These are phyloP conservation scores for Cornus suecica DNA, from an alignment of 148 eudicot genomes.

Conservation along the genomic window DNA sequence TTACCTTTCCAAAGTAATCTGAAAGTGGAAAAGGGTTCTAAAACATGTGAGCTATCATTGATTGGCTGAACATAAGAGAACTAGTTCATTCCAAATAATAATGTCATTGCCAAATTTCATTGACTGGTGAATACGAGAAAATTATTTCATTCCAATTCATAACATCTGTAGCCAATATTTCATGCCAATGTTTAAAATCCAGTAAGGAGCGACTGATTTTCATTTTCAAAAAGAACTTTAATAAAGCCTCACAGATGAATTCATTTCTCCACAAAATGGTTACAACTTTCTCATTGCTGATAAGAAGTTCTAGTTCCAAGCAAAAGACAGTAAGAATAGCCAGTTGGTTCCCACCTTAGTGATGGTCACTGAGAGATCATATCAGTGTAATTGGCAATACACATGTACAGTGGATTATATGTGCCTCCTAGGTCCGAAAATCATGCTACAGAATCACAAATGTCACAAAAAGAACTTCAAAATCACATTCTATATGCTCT, in stretches of 20 bases:
- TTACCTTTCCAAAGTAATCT: conserved; percentile 92
- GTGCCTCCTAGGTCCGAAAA: not conserved
- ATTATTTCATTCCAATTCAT: not conserved
- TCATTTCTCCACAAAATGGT: not conserved
- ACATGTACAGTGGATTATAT: not conserved
- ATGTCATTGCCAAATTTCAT: too few species aligned
- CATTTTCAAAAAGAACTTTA: not conserved
- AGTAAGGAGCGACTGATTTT: not conserved
- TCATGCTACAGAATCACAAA: conserved; percentile 1
- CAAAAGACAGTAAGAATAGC: not conserved
- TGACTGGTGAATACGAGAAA: not conserved
- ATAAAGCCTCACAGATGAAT: not conserved
- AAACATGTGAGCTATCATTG: conserved; percentile 3
- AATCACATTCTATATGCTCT: not conserved
- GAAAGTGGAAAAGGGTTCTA: conserved; percentile 17
- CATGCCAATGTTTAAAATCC: not conserved
- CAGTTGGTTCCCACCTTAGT: not conserved
- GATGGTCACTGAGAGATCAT: not conserved
- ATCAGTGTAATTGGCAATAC: not conserved
- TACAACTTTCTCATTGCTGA: not conserved
- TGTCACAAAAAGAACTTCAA: not conserved
- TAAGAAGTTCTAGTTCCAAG: not conserved
- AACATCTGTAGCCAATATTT: not conserved
- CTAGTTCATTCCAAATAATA: not conserved
- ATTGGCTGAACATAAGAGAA: conserved; percentile 7